Percentiles rank a stretch among this genome's conserved stretches.
phyloP scores from a whole-genome alignment of 495 filamentous ascomycete genomes.

The Annulohypoxylon moriforme region DNA sequence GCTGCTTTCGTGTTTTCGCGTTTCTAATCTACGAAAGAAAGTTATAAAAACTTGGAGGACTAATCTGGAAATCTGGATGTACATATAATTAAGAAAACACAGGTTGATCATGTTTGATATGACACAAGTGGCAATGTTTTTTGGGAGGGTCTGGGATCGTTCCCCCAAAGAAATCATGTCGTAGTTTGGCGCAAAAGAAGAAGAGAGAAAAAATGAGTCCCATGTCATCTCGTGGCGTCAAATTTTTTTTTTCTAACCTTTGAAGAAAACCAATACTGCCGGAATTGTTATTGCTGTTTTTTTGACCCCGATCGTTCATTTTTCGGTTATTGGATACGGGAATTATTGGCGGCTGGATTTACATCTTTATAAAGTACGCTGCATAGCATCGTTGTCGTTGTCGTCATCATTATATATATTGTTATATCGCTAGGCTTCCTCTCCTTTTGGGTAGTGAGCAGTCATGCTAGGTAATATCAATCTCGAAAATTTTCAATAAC shows the following conservation, averaged over 20 bases:
- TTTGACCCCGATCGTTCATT: constrained; percentile 21
- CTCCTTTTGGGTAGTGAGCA: constrained; percentile 13
- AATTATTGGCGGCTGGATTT: constrained; percentile 21
- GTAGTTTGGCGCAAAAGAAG: constrained; percentile 22
- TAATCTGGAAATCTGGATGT: constrained; percentile 41
- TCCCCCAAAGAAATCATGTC: constrained; percentile 22
- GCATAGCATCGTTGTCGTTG: constrained; percentile 9
- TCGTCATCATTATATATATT: constrained; percentile 27
- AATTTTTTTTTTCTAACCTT: not conserved
- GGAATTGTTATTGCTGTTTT: constrained; percentile 24
- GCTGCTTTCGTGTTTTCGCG: constrained; percentile 32
- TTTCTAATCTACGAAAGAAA: constrained; percentile 5
- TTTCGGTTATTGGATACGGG: constrained; percentile 28
- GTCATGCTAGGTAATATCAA: constrained; percentile 36
- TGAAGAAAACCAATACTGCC: not conserved
- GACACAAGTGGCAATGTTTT: constrained; percentile 22
- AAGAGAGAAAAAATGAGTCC: constrained; percentile 1
- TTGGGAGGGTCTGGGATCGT: constrained; percentile 28
- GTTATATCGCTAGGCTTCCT: constrained; percentile 6
- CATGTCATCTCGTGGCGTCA: constrained; percentile 3
- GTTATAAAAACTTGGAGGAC: not conserved
- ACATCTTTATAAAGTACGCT: constrained; percentile 28
- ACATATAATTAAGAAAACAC: constrained; percentile 38
- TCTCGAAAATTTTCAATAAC: constrained; percentile 9
- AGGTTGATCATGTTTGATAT: constrained; percentile 41